Evolutionary conservation across 2,329 filamentous ascomycete species (phyloP).

Genomic region (Mycosphaerelloides madeirae): DNA sequence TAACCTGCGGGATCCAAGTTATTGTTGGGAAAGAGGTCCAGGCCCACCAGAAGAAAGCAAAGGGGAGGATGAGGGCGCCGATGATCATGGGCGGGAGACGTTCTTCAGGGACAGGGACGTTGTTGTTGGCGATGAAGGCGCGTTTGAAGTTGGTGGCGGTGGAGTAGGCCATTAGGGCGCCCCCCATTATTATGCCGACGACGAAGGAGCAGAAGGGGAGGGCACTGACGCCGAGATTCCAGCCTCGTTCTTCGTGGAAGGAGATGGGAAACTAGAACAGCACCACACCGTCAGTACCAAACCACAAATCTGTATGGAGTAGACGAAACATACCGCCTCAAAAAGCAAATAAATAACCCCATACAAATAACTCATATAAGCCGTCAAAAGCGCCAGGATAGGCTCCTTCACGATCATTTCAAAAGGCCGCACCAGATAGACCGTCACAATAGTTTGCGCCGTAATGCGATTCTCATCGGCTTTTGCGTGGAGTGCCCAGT

Average conservation of each 20-base stretch:
- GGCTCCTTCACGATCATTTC: constrained; percentile 28
- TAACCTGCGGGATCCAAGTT: constrained; percentile 39
- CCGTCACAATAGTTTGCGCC: constrained; percentile 23
- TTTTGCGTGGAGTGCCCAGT: constrained; percentile 45
- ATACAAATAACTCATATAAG: constrained; percentile 30
- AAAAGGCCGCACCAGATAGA: constrained; percentile 26
- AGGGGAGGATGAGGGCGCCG: constrained; percentile 38
- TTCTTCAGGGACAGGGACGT: constrained; percentile 36
- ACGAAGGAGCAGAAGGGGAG: constrained; percentile 27
- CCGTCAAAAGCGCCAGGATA: constrained; percentile 25
- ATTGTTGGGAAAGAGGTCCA: constrained; percentile 38
- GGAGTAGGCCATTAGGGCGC: constrained; percentile 18
- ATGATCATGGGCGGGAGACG: constrained; percentile 43
- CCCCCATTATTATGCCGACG: constrained; percentile 23
- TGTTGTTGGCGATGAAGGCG: constrained; percentile 17
- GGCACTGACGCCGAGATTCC: constrained; percentile 23
- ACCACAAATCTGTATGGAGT: no score
- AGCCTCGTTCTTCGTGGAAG: constrained; percentile 25
- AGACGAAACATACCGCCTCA: constrained; percentile 33
- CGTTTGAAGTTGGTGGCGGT: constrained; percentile 22
- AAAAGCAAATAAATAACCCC: constrained; percentile 38
- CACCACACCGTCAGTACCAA: no score
- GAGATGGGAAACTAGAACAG: constrained; percentile 26
- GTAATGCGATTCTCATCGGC: constrained; percentile 41
- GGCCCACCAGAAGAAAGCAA: constrained; percentile 45